Percentiles rank a stretch among this genome's conserved stretches.
Conservation (phyloP, 2,329 filamentous ascomycete species). For the Samsoniella hepiali region DNA sequence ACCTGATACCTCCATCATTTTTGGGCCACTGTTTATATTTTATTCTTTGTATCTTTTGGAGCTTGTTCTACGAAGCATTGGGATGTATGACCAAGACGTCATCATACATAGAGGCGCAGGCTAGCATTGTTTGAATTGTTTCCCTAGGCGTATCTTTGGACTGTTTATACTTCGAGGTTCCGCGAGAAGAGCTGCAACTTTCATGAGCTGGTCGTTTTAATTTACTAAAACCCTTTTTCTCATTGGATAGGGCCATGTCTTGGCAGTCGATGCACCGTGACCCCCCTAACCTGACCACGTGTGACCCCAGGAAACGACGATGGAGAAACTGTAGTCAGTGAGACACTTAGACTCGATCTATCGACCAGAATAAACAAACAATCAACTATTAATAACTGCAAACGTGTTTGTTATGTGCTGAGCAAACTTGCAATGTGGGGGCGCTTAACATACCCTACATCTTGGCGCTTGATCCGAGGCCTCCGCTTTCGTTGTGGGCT, state of each 20-base stretch:
- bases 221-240: neutral
- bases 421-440: neutral
- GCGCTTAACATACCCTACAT: neutral
- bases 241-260: neutral
- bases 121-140: conserved; percentile 20
- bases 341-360: no score
- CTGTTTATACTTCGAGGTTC: conserved; percentile 15
- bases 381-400: no score
- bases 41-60: conserved; percentile 8
- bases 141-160: conserved; percentile 16
- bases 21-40: conserved; percentile 5
- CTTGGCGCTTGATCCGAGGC: neutral
- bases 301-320: neutral
- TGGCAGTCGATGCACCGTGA: neutral
- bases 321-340: no score
- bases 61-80: conserved; percentile 14
- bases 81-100: conserved; percentile 19
- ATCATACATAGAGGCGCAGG: conserved; percentile 24
- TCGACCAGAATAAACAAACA: no score
- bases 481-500: conserved; percentile 14
- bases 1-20: conserved; percentile 15
- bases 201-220: no score
- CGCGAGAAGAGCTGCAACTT: no score
- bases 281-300: neutral
- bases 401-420: neutral